A percentile compares a stretch with the other conserved stretches of the same genome.
Evolutionary conservation across 139 green algal genomes (phyloP).

Genomic region (Picochlorum sp.): DNA sequence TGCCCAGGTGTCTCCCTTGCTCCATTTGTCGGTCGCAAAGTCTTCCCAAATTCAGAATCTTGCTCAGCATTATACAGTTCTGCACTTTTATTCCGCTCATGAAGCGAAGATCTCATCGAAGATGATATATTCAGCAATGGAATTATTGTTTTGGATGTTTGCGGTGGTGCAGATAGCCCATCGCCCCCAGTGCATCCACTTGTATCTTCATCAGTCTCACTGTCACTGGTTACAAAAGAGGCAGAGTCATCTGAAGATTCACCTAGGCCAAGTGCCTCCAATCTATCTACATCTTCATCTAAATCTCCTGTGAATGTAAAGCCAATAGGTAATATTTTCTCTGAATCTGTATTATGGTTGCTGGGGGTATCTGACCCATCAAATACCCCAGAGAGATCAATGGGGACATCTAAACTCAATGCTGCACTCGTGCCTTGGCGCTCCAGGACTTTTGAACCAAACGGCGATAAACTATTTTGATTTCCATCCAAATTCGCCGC

Average conservation of each 20-base stretch:
- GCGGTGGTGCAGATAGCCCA: too few species aligned
- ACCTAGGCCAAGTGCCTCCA: constrained; percentile 30
- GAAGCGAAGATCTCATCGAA: constrained; percentile 2
- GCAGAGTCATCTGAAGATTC: not conserved
- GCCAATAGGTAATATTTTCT: constrained; percentile 6
- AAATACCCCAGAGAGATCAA: not conserved
- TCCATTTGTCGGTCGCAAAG: too few species aligned
- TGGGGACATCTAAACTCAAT: too few species aligned
- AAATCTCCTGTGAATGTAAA: constrained; percentile 53
- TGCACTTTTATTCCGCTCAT: not conserved
- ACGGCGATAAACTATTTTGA: too few species aligned
- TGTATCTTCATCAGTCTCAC: too few species aligned
- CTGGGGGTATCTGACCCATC: not conserved
- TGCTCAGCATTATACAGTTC: not conserved
- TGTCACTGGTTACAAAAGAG: too few species aligned
- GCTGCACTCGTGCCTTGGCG: too few species aligned
- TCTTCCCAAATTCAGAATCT: not conserved
- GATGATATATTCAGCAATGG: constrained; percentile 9
- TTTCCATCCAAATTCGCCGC: too few species aligned
- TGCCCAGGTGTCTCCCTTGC: too few species aligned
- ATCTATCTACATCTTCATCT: constrained; percentile 52
- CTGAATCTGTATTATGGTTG: too few species aligned
- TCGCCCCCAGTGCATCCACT: too few species aligned
- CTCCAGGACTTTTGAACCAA: too few species aligned
- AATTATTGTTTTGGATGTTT: not conserved